Evolutionary conservation across 2,329 filamentous ascomycete species (phyloP).

Genomic region (Zasmidium angulare): DNA sequence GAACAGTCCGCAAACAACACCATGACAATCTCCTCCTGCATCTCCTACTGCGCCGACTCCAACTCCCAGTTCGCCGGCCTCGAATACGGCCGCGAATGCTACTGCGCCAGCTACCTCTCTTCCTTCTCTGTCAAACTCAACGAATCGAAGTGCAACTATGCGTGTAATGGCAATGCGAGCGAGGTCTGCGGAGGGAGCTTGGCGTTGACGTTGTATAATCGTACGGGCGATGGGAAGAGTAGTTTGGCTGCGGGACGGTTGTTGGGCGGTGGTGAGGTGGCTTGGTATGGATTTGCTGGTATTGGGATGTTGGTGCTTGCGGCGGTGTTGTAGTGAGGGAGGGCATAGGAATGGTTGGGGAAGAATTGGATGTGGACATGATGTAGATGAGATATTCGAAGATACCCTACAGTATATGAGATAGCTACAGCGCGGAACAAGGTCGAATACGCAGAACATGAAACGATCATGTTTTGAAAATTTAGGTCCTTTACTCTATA

Average conservation of each 20-base stretch:
- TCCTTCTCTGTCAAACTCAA: slow-evolving; percentile 47
- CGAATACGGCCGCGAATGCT: slow-evolving; percentile 61
- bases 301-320: slow-evolving; percentile 2
- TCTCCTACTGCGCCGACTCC: slow-evolving; percentile 49
- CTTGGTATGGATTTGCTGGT: slow-evolving; percentile 4
- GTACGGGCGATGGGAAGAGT: slow-evolving; percentile 22
- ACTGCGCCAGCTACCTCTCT: slow-evolving; percentile 56
- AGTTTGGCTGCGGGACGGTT: slow-evolving; percentile 20
- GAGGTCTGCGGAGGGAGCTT: slow-evolving; percentile 57
- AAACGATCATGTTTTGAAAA: too few species aligned
- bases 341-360: not conserved
- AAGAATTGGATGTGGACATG: too few species aligned
- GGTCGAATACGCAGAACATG: too few species aligned
- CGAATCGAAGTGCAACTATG: slow-evolving; percentile 50
- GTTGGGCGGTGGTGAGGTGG: not conserved
- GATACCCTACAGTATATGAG: too few species aligned
- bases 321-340: not conserved
- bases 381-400: too few species aligned
- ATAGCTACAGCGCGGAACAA: too few species aligned
- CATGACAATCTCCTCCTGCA: slow-evolving; percentile 56
- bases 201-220: slow-evolving; percentile 33
- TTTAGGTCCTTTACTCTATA: too few species aligned
- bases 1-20: slow-evolving; percentile 37
- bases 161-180: slow-evolving; percentile 55
- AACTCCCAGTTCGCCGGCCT: slow-evolving; percentile 52